phyloP scores from a whole-genome alignment of 2,329 filamentous ascomycete species.

The Aspergillus glaucus region DNA sequence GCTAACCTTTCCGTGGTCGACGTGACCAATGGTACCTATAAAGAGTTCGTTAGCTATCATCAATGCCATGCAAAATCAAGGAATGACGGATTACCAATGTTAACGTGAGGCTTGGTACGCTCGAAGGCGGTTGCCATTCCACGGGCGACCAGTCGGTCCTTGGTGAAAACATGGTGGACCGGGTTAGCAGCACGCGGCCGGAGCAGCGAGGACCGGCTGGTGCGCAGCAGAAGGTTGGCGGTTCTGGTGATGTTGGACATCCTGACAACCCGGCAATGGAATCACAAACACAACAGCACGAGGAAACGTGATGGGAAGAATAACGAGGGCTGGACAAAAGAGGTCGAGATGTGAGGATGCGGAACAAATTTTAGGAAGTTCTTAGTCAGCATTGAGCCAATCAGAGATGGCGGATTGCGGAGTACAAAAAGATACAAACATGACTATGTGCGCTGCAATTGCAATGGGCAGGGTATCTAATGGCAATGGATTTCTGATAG shows the following conservation, averaged over 20 bases:
- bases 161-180: constrained; percentile 54
- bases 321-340: constrained; percentile 11
- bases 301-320: constrained; percentile 24
- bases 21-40: constrained; percentile 90
- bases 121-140: constrained; percentile 64
- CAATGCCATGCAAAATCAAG: neutral
- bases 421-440: constrained; percentile 2
- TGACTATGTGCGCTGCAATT: too few species aligned
- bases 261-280: constrained; percentile 39
- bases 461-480: too few species aligned
- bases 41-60: constrained; percentile 1
- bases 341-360: constrained; percentile 7
- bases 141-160: constrained; percentile 42
- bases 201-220: constrained; percentile 68
- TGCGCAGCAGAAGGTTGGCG: constrained; percentile 71
- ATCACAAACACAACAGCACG: constrained; percentile 23
- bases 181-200: constrained; percentile 65
- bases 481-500: too few species aligned
- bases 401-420: constrained; percentile 25
- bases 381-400: constrained; percentile 37
- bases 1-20: constrained; percentile 96
- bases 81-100: constrained; percentile 66
- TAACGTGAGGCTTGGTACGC: constrained; percentile 94
- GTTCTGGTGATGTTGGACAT: constrained; percentile 80
- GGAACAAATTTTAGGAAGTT: constrained; percentile 30